Conservation (phyloP, 2,329 filamentous ascomycete genomes). For the Aureobasidium sp. region DNA sequence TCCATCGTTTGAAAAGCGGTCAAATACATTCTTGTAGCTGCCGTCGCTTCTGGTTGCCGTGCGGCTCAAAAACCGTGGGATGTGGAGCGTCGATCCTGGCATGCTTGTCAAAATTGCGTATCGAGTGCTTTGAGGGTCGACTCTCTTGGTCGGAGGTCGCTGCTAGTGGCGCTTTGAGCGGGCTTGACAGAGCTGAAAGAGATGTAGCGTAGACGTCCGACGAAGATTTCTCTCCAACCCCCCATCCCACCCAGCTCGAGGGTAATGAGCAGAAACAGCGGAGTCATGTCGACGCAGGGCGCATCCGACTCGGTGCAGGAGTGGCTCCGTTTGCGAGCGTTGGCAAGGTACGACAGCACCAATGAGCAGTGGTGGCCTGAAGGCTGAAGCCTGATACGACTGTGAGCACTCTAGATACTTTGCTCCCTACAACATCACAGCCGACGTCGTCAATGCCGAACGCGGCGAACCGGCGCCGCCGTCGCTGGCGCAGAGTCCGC, state of each 20-base stretch:
- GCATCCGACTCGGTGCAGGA: background rate
- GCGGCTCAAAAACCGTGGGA: background rate
- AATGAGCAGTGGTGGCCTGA: background rate
- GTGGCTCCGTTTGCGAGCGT: slow-evolving; percentile 2
- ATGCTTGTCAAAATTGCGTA: background rate
- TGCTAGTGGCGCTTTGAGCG: too few relatives aligned
- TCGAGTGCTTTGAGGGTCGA: background rate
- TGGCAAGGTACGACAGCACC: background rate
- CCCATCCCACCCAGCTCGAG: background rate
- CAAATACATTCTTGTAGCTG: too few relatives aligned
- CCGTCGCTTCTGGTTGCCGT: background rate
- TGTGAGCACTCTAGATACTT: background rate
- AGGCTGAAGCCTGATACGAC: background rate
- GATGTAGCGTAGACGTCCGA: background rate
- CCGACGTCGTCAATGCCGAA: background rate
- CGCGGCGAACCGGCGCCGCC: background rate
- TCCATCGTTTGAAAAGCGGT: too few relatives aligned
- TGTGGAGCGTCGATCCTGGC: background rate
- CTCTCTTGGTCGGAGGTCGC: too few relatives aligned
- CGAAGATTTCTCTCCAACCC: background rate
- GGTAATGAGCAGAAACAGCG: background rate
- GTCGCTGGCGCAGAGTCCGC: background rate
- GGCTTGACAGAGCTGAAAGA: too few relatives aligned
- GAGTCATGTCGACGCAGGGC: background rate
- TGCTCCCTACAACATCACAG: slow-evolving; percentile 1